Base-by-base conservation (phyloP, 495 filamentous ascomycete genomes). In the Aspergillus nidulans region DNA sequence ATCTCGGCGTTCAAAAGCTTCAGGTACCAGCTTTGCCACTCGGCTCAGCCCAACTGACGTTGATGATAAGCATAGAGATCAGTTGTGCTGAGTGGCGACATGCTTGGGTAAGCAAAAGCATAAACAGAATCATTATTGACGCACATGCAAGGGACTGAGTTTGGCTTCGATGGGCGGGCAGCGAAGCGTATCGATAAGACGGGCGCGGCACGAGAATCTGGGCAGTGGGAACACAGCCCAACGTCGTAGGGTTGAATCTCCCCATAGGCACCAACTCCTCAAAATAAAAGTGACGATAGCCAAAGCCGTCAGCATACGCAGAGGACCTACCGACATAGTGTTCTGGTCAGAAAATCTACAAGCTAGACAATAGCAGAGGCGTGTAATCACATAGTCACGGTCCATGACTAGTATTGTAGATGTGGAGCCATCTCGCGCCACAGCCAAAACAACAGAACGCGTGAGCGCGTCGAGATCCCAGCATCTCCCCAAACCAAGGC, bases 101-200 rank as follows among this genome's bases (percentile, higher is more conserved):
- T 39, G 28, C 30, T 39, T 49, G 47, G 36, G 32, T 49, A 20
- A 48, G 32, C 43, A 48, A n/a, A n/a, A 38, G 34, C 45, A 53
- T 57, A 50, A 57, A 39, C 15, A 39, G 41, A 41, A 45, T 30
- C 55, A 58, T 56, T 39, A 52, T 48, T 57, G 40, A 48, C 32
- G 61, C 61, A 59, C 60, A 57, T 60, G 61, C 54, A 63, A 63
- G 61, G 60, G 60, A 56, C n/a, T n/a, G n/a, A n/a, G n/a, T n/a
- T n/a, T n/a, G n/a, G n/a, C n/a, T n/a, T n/a, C 47, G 26, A 55
- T 46, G 45, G 52, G 42, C 49, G 50, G 39, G 50, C 40, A 46
- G 52, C 57, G 53, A n/a, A n/a, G n/a, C n/a, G n/a, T 41, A 51
- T 51, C 49, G 49, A 39, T 41, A 51, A n/a, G n/a, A n/a, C n/a